Evolutionary conservation across 352 stramenopile species (phyloP), one percentile per base, ranked within the genome.

Genomic region (Thraustotheca clavata): DNA sequence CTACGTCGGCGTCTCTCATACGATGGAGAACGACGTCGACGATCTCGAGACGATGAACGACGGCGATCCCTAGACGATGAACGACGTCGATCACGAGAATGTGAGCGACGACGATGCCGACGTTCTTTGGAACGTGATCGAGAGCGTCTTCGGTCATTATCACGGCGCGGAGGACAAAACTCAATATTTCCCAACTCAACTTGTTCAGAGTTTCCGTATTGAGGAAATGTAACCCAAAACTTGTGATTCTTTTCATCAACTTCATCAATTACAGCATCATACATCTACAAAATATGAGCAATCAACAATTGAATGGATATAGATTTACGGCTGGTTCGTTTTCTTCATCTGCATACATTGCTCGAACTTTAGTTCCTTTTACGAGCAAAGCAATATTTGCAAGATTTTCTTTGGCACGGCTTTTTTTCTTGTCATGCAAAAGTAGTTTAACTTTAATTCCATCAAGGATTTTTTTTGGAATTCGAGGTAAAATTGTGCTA

Each of bases 151-250:
- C 76, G 69, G n/a, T 66, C 63, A 7, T 60, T 48, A 4, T 74
- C 66, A 27, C 63, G 60, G 11, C 71, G 83, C 4, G 73, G 73
- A 55, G 18, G 76, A 70, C 61, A 33, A 52, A 96, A 87, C 76
- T 97, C 86, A 60, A 99, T 96, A 63, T 98, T 95, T 18, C 96
- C 96, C 14, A 99, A 72, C 18, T 74, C 73, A 7, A 99, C 87
- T 52, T 96, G 92, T 67, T 98, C 94, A 18, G 79, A 87, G 72
- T 98, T 99, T 31, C 95, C 95, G 77, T 99, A 99, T 69, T 98
- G 91, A 4, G 93, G 86, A 72, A 99, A 99, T 9, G 91, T 96
- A 3, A 98, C 83, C 83, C 80, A 91, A 49, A 77, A 93, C 54
- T 36, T 33, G 18, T 86, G 40, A 59, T 90, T 76, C 60, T 75